Percentiles rank a stretch among this genome's conserved stretches.
Evolutionary conservation across 169 alveolate species (phyloP).

Genomic region (Eimeria tenella): DNA sequence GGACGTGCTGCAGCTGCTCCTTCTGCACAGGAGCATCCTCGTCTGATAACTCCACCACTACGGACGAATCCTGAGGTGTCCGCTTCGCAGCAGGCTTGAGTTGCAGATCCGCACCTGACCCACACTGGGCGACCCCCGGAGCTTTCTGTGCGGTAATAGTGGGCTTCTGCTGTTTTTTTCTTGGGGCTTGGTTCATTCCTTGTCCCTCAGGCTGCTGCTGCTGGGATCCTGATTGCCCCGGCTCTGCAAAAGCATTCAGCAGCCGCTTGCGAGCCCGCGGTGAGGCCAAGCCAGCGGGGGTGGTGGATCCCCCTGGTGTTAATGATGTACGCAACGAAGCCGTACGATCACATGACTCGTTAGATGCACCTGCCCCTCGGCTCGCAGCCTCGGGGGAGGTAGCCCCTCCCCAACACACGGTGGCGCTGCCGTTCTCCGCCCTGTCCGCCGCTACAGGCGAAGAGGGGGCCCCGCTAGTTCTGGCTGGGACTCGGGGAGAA

Average conservation of each 20-base stretch:
- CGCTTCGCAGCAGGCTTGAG: not conserved
- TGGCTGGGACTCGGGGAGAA: not conserved
- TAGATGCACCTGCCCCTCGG: not conserved
- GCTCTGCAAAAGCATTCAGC: not conserved
- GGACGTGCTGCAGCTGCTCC: not conserved
- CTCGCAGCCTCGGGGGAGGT: not conserved
- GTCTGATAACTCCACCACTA: slow-evolving; percentile 21
- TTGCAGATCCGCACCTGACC: not conserved
- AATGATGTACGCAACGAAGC: not conserved
- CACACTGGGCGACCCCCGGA: not conserved
- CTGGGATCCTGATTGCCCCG: no score
- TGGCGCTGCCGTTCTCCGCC: not conserved
- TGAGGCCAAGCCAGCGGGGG: not conserved
- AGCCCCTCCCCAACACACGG: not conserved
- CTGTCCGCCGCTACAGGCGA: not conserved
- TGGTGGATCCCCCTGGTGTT: not conserved
- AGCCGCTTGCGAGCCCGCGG: slow-evolving; percentile 29
- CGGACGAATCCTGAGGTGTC: slow-evolving; percentile 2
- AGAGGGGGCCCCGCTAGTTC: not conserved
- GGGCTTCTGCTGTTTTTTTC: slow-evolving; percentile 14
- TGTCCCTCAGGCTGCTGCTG: no score
- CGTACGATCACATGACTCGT: not conserved
- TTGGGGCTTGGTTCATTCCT: not conserved
- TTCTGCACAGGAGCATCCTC: not conserved
- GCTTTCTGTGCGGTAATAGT: not conserved